A percentile compares a stretch with the other conserved stretches of the same genome.
These are phyloP conservation scores for Houttuynia cordata DNA, from an alignment of 164 flowering plant species.

Conservation along the genomic window DNA sequence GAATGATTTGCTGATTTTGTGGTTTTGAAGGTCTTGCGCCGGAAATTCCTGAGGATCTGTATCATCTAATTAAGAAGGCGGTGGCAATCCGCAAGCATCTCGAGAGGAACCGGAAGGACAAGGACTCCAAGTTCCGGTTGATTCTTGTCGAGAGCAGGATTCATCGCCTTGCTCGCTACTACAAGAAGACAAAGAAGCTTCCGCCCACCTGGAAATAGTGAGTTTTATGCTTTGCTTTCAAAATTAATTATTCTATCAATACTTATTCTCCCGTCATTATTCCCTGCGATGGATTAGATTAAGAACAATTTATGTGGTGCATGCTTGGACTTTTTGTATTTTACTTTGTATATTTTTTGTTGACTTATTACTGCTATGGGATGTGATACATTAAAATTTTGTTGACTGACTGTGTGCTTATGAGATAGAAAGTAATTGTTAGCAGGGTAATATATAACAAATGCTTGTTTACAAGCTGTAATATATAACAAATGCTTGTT, in stretches of 20 bases:
- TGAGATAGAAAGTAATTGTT: no score
- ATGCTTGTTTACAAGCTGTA: no score
- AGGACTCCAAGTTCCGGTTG: constrained; percentile 89
- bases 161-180: constrained; percentile 90
- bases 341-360: no score
- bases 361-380: no score
- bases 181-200: constrained; percentile 97
- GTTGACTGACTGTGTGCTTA: no score
- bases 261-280: no score
- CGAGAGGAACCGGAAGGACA: constrained; percentile 94
- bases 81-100: constrained; percentile 89
- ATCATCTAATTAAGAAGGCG: constrained; percentile 87
- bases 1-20: not conserved
- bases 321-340: no score
- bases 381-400: no score
- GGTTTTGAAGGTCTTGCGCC: constrained; percentile 61
- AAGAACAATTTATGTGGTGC: no score
- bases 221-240: constrained; percentile 10
- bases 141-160: constrained; percentile 95
- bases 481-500: no score
- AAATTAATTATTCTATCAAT: no score
- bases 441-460: no score
- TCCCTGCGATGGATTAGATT: not conserved
- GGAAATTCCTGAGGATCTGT: constrained; percentile 90
- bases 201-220: constrained; percentile 97